A percentile compares a stretch with the other conserved stretches of the same genome.
Conservation (phyloP, 768 basidiomycete genomes). For the Heimioporus sp. region DNA sequence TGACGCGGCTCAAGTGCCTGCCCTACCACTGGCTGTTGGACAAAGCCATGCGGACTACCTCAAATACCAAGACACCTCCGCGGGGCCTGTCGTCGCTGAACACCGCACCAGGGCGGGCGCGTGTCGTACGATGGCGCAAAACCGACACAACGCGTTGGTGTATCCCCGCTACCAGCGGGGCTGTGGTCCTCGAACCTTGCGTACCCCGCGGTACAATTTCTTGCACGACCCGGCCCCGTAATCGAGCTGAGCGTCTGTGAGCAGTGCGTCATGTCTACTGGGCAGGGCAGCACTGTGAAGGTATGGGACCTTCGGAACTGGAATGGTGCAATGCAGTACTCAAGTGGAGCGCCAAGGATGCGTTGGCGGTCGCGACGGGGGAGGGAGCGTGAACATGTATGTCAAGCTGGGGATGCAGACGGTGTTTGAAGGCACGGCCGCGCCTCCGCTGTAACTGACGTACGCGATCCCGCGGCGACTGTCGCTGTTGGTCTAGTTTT, state of each 20-base stretch:
- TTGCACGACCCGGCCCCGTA: conserved; percentile 89
- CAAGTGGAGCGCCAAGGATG: conserved; percentile 86
- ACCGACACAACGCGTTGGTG: conserved; percentile 89
- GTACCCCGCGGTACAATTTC: conserved; percentile 86
- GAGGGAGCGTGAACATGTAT: conserved; percentile 87
- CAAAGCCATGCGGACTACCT: conserved; percentile 88
- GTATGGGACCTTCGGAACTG: conserved; percentile 98
- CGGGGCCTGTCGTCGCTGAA: conserved; percentile 80
- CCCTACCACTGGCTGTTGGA: conserved; percentile 85
- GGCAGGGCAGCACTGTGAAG: conserved; percentile 85
- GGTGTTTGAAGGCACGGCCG: conserved; percentile 42
- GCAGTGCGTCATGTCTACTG: conserved; percentile 87
- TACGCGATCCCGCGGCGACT: conserved; percentile 82
- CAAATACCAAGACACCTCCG: conserved; percentile 97
- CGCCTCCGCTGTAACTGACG: conserved; percentile 86
- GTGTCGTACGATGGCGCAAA: conserved; percentile 85
- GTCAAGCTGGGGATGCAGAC: conserved; percentile 62
- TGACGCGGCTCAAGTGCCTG: conserved; percentile 86
- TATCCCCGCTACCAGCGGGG: conserved; percentile 92
- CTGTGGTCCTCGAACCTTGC: conserved; percentile 96
- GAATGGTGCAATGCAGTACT: conserved; percentile 83
- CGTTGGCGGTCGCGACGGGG: conserved; percentile 77
- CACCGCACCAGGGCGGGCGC: conserved; percentile 90
- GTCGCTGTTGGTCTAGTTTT: conserved; percentile 73
- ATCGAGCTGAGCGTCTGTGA: conserved; percentile 79